phyloP scores from a whole-genome alignment of 805 yeast species.

The Ogataea neopini region DNA sequence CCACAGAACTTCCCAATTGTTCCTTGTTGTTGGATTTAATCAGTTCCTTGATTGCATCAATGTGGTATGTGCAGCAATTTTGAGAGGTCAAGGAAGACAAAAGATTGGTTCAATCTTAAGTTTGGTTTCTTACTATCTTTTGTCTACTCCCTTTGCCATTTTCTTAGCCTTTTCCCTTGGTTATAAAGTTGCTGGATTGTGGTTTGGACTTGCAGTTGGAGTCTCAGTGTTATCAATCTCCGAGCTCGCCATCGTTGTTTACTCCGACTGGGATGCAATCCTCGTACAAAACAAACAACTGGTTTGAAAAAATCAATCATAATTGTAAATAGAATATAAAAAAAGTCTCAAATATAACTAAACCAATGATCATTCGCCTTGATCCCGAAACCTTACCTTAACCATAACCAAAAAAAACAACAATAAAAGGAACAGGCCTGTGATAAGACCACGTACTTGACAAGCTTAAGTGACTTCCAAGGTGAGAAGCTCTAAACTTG shows the following conservation, averaged over 20 bases:
- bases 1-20: slow-evolving; percentile 40
- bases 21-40: slow-evolving; percentile 49
- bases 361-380: neutral
- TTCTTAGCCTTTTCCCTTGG: slow-evolving; percentile 43
- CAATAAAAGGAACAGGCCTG: neutral
- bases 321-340: neutral
- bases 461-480: neutral
- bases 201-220: slow-evolving; percentile 49
- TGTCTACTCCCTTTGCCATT: slow-evolving; percentile 52
- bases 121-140: slow-evolving; percentile 45
- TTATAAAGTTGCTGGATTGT: slow-evolving; percentile 45
- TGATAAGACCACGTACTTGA: too few relatives aligned
- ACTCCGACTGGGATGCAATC: slow-evolving; percentile 56
- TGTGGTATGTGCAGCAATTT: slow-evolving; percentile 47
- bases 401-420: neutral
- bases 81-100: slow-evolving; percentile 58
- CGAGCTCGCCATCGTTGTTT: slow-evolving; percentile 43
- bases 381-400: neutral
- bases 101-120: slow-evolving; percentile 51
- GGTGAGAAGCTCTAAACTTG: slow-evolving; percentile 5
- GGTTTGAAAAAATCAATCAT: slow-evolving; percentile 10
- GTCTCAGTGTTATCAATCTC: slow-evolving; percentile 40
- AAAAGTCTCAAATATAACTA: neutral
- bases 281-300: slow-evolving; percentile 35
- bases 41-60: slow-evolving; percentile 51